These are phyloP conservation scores for Syzygium malaccense DNA, from an alignment of 441 rosid genomes.

Conservation along the genomic window DNA sequence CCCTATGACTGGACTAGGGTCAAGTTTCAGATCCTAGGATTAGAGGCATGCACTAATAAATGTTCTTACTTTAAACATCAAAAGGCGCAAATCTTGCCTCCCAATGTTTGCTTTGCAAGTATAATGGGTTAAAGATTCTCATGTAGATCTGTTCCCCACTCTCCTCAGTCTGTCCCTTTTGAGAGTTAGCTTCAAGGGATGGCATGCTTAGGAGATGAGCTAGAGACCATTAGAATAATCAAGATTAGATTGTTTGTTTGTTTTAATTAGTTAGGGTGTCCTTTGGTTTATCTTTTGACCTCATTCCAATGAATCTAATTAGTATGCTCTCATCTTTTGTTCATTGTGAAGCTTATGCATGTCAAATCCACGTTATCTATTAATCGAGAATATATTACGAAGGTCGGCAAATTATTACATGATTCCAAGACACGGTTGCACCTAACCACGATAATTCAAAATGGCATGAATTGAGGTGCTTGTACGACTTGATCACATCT, in stretches of 20 bases:
- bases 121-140: not conserved
- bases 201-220: not conserved
- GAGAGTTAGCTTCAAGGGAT: not conserved
- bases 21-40: not conserved
- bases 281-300: not conserved
- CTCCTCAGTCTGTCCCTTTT: not conserved
- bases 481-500: not conserved
- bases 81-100: not conserved
- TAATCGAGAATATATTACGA: not conserved
- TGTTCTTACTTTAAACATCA: not conserved
- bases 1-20: not conserved
- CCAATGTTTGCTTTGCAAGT: not conserved
- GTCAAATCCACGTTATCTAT: not conserved
- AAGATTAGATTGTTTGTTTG: not conserved
- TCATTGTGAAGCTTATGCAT: not conserved
- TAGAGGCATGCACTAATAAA: not conserved
- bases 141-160: not conserved
- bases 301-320: not conserved
- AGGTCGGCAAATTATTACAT: not conserved
- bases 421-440: not conserved
- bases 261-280: not conserved
- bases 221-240: not conserved
- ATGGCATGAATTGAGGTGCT: not conserved
- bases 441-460: not conserved
- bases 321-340: not conserved